Conservation (phyloP, 257 asterid species). For the Solanum lycopersicoides region DNA sequence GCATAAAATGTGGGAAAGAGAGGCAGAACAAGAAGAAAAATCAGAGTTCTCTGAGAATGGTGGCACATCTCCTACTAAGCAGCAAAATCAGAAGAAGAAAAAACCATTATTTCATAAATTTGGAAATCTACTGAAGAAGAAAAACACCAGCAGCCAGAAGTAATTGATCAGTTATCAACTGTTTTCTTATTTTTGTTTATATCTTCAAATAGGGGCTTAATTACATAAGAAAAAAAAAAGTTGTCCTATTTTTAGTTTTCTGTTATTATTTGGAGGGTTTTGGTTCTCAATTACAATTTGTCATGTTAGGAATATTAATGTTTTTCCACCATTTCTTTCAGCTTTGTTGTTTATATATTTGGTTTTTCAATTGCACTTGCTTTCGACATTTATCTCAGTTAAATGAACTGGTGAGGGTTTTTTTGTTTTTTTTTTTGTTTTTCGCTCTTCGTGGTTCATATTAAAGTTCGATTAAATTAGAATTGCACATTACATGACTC, state of each 20-base stretch:
- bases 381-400: neutral
- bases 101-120: constrained; percentile 75
- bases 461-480: no score
- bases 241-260: neutral
- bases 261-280: neutral
- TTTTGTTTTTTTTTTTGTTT: no score
- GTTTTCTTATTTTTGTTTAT: neutral
- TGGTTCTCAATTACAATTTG: neutral
- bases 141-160: constrained; percentile 46
- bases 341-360: neutral
- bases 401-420: neutral
- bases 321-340: neutral
- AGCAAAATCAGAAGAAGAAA: constrained; percentile 68
- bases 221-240: neutral
- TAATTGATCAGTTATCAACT: constrained; percentile 8
- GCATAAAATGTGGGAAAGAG: constrained; percentile 78
- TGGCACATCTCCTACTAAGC: constrained; percentile 43
- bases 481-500: neutral
- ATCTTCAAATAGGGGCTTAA: neutral
- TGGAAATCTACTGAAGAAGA: constrained; percentile 88
- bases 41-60: constrained; percentile 41
- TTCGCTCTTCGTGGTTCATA: neutral
- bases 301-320: neutral
- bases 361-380: neutral
- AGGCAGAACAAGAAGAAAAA: constrained; percentile 59